Evolutionary conservation across 2,329 filamentous ascomycete genomes (phyloP).

Genomic region (Lecanicillium sp.): DNA sequence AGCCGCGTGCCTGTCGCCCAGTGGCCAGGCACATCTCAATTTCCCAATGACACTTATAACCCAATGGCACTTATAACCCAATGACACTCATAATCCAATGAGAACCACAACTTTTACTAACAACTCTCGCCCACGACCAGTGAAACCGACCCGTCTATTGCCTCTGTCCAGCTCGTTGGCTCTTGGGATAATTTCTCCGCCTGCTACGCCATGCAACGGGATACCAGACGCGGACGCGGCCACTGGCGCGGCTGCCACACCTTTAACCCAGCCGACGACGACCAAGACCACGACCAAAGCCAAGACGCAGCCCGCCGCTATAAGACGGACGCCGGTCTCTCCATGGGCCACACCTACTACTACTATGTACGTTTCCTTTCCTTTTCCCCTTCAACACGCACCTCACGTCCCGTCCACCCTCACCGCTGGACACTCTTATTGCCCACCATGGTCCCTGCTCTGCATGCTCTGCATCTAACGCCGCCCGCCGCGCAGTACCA

Average conservation of each 20-base stretch:
- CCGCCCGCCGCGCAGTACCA: constrained; percentile 56
- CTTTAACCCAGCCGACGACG: constrained; percentile 78
- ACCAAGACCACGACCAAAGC: constrained; percentile 24
- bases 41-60: too few species aligned
- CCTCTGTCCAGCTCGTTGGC: constrained; percentile 72
- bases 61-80: too few species aligned
- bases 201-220: constrained; percentile 73
- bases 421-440: neutral
- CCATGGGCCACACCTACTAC: constrained; percentile 91
- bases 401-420: neutral
- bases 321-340: constrained; percentile 67
- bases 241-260: constrained; percentile 85
- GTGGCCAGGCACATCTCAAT: too few species aligned
- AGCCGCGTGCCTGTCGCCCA: too few species aligned
- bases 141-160: constrained; percentile 51
- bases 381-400: constrained; percentile 11
- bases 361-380: constrained; percentile 66
- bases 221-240: constrained; percentile 63
- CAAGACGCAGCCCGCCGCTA: constrained; percentile 43
- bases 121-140: constrained; percentile 27
- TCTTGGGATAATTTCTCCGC: constrained; percentile 93
- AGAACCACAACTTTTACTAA: constrained; percentile 1
- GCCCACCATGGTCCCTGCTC: constrained; percentile 5
- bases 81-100: too few species aligned
- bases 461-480: neutral